Evolutionary conservation across 2,329 filamentous ascomycete genomes (phyloP).

Genomic region (Plectosphaerella plurivora): DNA sequence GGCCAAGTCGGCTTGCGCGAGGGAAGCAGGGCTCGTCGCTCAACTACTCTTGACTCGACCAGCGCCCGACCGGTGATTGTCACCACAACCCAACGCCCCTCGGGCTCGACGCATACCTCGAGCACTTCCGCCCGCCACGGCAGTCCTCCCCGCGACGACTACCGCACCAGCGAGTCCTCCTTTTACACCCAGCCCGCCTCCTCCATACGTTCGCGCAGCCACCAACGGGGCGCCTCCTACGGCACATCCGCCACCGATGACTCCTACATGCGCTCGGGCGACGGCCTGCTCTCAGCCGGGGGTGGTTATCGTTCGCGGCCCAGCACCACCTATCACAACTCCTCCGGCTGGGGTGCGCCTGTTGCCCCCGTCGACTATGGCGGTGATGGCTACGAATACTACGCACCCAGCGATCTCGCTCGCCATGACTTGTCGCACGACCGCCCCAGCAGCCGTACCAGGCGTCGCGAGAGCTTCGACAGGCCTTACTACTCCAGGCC

Average conservation of each 20-base stretch:
- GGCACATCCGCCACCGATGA: slow-evolving; percentile 47
- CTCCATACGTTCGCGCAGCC: slow-evolving; percentile 47
- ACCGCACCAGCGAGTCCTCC: slow-evolving; percentile 47
- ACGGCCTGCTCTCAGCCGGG: slow-evolving; percentile 32
- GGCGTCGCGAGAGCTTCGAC: slow-evolving; percentile 52
- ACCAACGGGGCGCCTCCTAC: slow-evolving; percentile 36
- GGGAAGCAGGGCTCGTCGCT: slow-evolving; percentile 42
- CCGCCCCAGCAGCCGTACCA: slow-evolving; percentile 30
- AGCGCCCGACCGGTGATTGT: slow-evolving; percentile 51
- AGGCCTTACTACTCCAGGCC: slow-evolving; percentile 47
- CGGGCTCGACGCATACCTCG: slow-evolving; percentile 27
- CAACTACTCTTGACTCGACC: slow-evolving; percentile 45
- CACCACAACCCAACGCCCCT: slow-evolving; percentile 43
- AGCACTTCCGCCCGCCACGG: slow-evolving; percentile 20
- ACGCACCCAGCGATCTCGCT: slow-evolving; percentile 57
- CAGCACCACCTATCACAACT: slow-evolving; percentile 40
- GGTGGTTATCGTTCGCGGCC: slow-evolving; percentile 44
- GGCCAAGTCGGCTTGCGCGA: slow-evolving; percentile 41
- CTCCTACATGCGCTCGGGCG: slow-evolving; percentile 39
- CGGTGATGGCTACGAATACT: slow-evolving; percentile 59
- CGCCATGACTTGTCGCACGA: slow-evolving; percentile 57
- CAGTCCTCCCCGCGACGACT: slow-evolving; percentile 49
- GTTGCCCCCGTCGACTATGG: slow-evolving; percentile 44
- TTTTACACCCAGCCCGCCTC: slow-evolving; percentile 57
- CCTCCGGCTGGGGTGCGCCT: slow-evolving; percentile 33